These are phyloP conservation scores for Scolecobasidium constrictum DNA, from an alignment of 2,329 filamentous ascomycete genomes.

Conservation along the genomic window DNA sequence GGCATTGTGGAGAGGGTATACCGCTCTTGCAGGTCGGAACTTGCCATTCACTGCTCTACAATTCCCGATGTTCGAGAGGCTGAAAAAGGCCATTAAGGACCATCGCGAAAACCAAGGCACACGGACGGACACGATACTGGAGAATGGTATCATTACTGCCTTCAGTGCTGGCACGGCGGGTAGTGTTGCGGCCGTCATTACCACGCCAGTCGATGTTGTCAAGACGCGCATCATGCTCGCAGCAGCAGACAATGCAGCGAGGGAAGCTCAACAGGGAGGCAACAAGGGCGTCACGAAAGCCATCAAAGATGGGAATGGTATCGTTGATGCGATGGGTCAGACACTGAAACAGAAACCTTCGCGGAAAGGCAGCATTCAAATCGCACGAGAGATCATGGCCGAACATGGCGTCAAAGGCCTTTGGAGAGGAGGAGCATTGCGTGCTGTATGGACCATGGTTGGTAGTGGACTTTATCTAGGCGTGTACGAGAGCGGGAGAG, in stretches of 20 bases:
- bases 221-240: conserved; percentile 84
- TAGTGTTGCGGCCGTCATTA: conserved; percentile 64
- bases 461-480: conserved; percentile 78
- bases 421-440: conserved; percentile 64
- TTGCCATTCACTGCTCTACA: conserved; percentile 80
- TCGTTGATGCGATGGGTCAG: conserved; percentile 31
- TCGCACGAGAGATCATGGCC: conserved; percentile 53
- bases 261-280: conserved; percentile 17
- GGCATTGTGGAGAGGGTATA: conserved; percentile 60
- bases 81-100: conserved; percentile 44
- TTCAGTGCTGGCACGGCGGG: conserved; percentile 64
- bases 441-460: conserved; percentile 70
- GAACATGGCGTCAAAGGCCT: conserved; percentile 62
- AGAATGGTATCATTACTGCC: conserved; percentile 63
- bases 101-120: conserved; percentile 28
- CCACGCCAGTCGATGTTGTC: conserved; percentile 79
- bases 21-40: conserved; percentile 70
- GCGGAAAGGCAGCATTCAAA: conserved; percentile 35
- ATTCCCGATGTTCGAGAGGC: conserved; percentile 73
- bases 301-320: conserved; percentile 2
- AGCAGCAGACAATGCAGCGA: conserved; percentile 30
- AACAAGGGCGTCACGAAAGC: conserved; percentile 13
- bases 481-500: conserved; percentile 70
- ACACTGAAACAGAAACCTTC: conserved; percentile 16
- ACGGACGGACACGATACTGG: conserved; percentile 38